Evolutionary conservation across 2,329 filamentous ascomycete species (phyloP).

Genomic region (Chaetomium sp.): DNA sequence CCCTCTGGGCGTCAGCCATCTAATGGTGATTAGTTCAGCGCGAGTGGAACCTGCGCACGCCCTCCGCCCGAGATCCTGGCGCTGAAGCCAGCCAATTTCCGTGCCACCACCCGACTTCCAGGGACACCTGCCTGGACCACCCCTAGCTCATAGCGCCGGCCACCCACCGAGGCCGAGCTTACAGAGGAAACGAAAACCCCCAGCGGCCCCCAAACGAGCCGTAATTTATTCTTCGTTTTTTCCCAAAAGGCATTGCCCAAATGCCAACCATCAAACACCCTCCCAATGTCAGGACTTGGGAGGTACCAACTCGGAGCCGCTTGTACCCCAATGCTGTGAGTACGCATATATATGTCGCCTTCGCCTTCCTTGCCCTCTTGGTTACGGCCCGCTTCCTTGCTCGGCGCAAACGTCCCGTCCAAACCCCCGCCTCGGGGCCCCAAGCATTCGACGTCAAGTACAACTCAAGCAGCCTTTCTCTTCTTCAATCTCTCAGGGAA

Average conservation of each 20-base stretch:
- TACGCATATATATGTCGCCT: slow-evolving; percentile 37
- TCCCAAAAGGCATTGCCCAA: slow-evolving; percentile 36
- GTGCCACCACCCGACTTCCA: slow-evolving; percentile 28
- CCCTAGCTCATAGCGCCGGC: slow-evolving; percentile 30
- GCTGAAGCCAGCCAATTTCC: slow-evolving; percentile 24
- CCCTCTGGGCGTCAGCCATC: slow-evolving; percentile 14
- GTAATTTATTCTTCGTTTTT: slow-evolving; percentile 30
- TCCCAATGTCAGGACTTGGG: slow-evolving; percentile 38
- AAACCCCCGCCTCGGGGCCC: not conserved
- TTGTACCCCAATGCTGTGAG: slow-evolving; percentile 29
- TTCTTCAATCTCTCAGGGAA: not conserved
- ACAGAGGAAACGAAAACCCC: slow-evolving; percentile 24
- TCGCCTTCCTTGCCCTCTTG: slow-evolving; percentile 42
- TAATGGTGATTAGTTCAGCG: slow-evolving; percentile 15
- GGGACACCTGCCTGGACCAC: slow-evolving; percentile 25
- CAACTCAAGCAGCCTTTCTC: slow-evolving; percentile 9
- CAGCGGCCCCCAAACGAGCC: slow-evolving; percentile 26
- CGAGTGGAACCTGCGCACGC: slow-evolving; percentile 16
- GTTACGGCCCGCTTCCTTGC: slow-evolving; percentile 36
- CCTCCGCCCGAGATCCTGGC: slow-evolving; percentile 4
- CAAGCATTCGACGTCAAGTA: slow-evolving; percentile 15
- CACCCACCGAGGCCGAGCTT: slow-evolving; percentile 30
- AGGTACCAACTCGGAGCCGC: slow-evolving; percentile 36
- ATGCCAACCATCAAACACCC: slow-evolving; percentile 46
- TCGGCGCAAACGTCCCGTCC: slow-evolving; percentile 6